Percentiles rank a stretch among this genome's conserved stretches.
phyloP scores from a whole-genome alignment of 1,284 basidiomycete species.

The Cryptococcus sp. region DNA sequence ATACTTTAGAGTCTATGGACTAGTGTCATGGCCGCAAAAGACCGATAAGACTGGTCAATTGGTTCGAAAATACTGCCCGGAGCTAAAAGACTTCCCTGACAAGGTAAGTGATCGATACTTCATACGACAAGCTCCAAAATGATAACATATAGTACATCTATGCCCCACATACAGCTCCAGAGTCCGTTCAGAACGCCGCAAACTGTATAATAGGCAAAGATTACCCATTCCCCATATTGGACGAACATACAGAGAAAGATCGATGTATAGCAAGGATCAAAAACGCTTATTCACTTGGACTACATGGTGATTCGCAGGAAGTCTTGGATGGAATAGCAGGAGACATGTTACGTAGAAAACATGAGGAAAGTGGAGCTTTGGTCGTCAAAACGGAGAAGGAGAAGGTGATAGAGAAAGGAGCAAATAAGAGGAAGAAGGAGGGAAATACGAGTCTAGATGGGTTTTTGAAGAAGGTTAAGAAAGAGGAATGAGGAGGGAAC shows the following conservation, averaged over 20 bases:
- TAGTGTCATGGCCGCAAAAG: conserved; percentile 49
- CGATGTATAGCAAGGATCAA: conserved; percentile 40
- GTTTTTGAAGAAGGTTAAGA: conserved; percentile 23
- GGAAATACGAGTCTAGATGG: conserved; percentile 30
- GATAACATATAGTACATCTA: conserved; percentile 40
- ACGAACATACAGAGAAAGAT: conserved; percentile 43
- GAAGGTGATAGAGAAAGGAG: conserved; percentile 16
- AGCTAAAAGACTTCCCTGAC: conserved; percentile 47
- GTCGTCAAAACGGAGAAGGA: conserved; percentile 13
- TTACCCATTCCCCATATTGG: conserved; percentile 47
- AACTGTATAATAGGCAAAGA: conserved; percentile 47
- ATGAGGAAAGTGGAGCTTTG: conserved; percentile 20
- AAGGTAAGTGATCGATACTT: conserved; percentile 31
- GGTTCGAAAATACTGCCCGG: conserved; percentile 52
- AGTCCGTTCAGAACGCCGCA: conserved; percentile 41
- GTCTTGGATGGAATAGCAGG: conserved; percentile 36
- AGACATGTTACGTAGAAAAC: conserved; percentile 18
- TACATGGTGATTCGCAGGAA: conserved; percentile 33
- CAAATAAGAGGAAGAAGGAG: conserved; percentile 18
- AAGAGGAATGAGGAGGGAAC: too few relatives aligned
- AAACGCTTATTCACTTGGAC: conserved; percentile 35
- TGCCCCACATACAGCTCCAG: conserved; percentile 45
- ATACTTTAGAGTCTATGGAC: conserved; percentile 48
- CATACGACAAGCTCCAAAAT: neutral
- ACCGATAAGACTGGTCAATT: conserved; percentile 50